Base-by-base conservation (phyloP, 768 basidiomycete genomes). In the Steccherinum ochraceum region DNA sequence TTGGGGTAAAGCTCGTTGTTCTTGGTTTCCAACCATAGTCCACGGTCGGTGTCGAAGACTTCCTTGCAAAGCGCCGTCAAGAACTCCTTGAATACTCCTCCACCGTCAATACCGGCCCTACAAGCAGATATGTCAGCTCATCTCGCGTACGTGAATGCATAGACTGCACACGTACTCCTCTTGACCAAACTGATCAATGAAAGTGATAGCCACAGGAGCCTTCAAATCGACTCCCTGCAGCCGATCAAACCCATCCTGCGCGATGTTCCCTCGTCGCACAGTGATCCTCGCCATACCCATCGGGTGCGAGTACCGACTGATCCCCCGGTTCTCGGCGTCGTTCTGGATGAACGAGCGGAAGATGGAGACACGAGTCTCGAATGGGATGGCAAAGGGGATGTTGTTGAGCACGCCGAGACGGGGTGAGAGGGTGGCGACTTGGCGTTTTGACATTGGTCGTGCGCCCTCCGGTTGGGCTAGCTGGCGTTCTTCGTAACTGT, bases 71-170 rank as follows among this genome's bases (percentile, higher is more conserved):
- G 67, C 12, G 87, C 90, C 1, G 93, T 99, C 61, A 98, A 80
- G 58, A 98, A 96, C 66, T 98, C 96, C 65, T 98, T 99, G 75
- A 96, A 98, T 3, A 98, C 84, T 0, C 96, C 96, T 2, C 96
- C 94, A 1, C 95, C 94, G 56, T 97, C 95, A 25, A 98, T 95
- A 0, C 94, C 95, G 16, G 86, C 83, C 65, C 88, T 89, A 53
- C 24, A 50, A 61, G 64, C 44, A 20, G 27, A 21, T 10, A 21
- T 21, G 25, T 48, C 27, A 51, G 24, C 44, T 48, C 24, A 26
- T 42, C 27, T 40, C 24, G 13, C 7, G n/a, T 20, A 39, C 24
- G 16, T 24, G 13, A 24, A 47, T n/a, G n/a, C n/a, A 24, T 5
- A 24, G 46, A 23, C 45, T 51, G 12, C 27, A 24, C 11, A 72